Base-by-base conservation (phyloP, 192 early-diverging fungal genomes). In the Linnemannia exigua region DNA sequence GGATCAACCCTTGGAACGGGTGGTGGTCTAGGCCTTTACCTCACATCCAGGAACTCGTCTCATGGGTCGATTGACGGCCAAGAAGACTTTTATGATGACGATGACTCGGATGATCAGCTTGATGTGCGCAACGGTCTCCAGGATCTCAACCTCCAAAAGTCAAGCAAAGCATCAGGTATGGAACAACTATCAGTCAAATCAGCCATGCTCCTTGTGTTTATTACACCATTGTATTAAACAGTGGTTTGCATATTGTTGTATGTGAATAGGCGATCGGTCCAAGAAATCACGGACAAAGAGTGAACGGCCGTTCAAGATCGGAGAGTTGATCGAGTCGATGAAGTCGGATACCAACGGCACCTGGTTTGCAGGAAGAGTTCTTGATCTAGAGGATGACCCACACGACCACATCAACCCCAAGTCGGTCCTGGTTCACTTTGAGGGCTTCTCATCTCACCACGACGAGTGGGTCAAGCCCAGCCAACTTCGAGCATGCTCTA, bases 391-490 rank as follows among this genome's bases (percentile, higher is more conserved):
- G 41, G 84, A 86, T 22, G 84, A 86, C 48, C 84, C 84, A 33
- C 84, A 86, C 35, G 79, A 86, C 44, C 84, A 86, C 25, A 86
- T 86, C 68, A 86, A 86, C 69, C 84, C 84, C 38, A 86, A 86
- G 46, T 86, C 84, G 0, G 87, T 90, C 63, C 82, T 91, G 58
- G 81, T 91, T 31, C 91, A 91, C 54, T 91, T 88, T 79, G 91
- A 91, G 76, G 91, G 91, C 0, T 91, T 84, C 44, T 87, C 91
- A 22, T 87, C 88, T 63, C 84, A 88, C 37, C 89, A 90, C 44
- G 90, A 88, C 66, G 88, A 90, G 52, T 91, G 90, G 90, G 77
- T 91, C 31, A 75, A 86, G 17, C 84, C 87, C n/a, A 74, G 70
- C 37, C 77, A 80, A 41, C 70, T 91, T 44, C 87, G 87, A 20